Evolutionary conservation across 495 filamentous ascomycete species (phyloP).

Genomic region (Pyrenopolyporus hunteri): DNA sequence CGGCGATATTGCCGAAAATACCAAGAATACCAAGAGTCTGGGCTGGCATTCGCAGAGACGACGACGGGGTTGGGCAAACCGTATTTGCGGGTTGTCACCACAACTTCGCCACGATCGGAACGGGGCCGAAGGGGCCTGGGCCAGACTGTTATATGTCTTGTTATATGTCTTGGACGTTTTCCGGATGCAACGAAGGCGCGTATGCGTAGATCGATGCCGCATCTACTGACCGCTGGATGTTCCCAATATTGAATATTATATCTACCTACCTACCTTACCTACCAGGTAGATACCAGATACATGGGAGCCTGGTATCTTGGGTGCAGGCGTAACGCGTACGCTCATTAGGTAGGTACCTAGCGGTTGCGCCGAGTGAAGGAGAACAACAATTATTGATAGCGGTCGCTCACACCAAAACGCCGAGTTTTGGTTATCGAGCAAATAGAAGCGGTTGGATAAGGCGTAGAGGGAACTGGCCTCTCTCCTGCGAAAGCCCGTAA

Average conservation of each 20-base stretch:
- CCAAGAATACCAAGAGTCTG: conserved; percentile 6
- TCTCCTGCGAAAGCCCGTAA: too few species aligned
- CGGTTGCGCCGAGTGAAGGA: too few species aligned
- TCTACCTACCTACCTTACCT: too few species aligned
- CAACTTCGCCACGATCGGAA: conserved; percentile 9
- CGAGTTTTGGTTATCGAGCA: too few species aligned
- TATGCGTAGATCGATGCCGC: conserved; percentile 28
- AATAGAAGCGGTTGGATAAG: neutral
- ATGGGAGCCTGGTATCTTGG: too few species aligned
- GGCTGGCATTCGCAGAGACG: neutral
- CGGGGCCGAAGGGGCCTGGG: conserved; percentile 1
- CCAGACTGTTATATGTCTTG: too few species aligned
- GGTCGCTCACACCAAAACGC: too few species aligned
- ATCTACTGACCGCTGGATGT: conserved; percentile 23
- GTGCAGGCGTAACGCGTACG: too few species aligned
- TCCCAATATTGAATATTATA: conserved; percentile 4
- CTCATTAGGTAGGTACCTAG: too few species aligned
- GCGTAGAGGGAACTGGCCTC: too few species aligned
- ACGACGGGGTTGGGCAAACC: conserved; percentile 8
- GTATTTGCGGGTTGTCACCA: conserved; percentile 5
- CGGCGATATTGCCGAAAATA: neutral
- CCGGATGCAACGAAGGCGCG: conserved; percentile 1
- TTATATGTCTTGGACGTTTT: neutral
- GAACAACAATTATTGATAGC: too few species aligned
- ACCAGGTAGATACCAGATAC: too few species aligned